phyloP scores from a whole-genome alignment of 352 stramenopile species.

The Labyrinthula sp. region DNA sequence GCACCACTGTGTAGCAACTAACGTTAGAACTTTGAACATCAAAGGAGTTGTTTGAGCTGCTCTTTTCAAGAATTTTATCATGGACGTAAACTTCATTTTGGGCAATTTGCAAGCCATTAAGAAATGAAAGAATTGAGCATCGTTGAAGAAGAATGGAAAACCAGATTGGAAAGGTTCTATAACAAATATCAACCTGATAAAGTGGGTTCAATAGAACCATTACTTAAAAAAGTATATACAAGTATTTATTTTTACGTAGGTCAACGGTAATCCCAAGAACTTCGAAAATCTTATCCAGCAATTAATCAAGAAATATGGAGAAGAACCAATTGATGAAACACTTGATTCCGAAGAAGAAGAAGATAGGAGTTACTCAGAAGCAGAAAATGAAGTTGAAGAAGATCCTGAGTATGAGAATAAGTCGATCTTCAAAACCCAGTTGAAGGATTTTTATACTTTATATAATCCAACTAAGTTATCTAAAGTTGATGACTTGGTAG shows the following conservation, averaged over 20 bases:
- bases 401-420: slow-evolving; percentile 11
- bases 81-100: too few species aligned
- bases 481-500: slow-evolving; percentile 19
- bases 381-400: too few species aligned
- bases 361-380: too few species aligned
- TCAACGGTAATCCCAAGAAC: neutral
- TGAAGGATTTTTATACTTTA: slow-evolving; percentile 6
- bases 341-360: too few species aligned
- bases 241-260: too few species aligned
- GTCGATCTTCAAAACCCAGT: too few species aligned
- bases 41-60: too few species aligned
- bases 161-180: slow-evolving; percentile 7
- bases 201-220: slow-evolving; percentile 7
- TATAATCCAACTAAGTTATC: slow-evolving; percentile 23
- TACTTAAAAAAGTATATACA: slow-evolving; percentile 23
- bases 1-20: too few species aligned
- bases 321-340: slow-evolving; percentile 12
- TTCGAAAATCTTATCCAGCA: slow-evolving; percentile 16
- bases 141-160: slow-evolving; percentile 12
- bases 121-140: too few species aligned
- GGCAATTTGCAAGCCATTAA: too few species aligned
- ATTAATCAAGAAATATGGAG: slow-evolving; percentile 25
- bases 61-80: too few species aligned
- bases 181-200: slow-evolving; percentile 17
- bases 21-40: too few species aligned